Percentiles rank a stretch among this genome's conserved stretches.
These are phyloP conservation scores for Alectoria sarmentosa DNA, from an alignment of 495 filamentous ascomycete species.

Conservation along the genomic window DNA sequence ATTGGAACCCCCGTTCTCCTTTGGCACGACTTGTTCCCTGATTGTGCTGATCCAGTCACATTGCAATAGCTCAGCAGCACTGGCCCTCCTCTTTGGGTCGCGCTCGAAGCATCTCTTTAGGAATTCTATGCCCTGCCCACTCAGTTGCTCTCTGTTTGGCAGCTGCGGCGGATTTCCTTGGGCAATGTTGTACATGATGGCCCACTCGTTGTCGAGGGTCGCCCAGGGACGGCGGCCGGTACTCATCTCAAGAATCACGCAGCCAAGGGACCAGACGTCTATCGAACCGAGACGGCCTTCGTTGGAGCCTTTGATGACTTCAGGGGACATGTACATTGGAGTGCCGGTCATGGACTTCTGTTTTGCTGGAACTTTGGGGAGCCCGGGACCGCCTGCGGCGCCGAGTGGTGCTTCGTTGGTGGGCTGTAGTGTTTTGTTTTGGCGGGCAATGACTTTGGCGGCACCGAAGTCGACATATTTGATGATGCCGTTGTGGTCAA, in stretches of 20 bases:
- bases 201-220: constrained; percentile 98
- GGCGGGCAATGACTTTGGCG: constrained; percentile 91
- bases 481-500: constrained; percentile 96
- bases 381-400: constrained; percentile 35
- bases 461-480: constrained; percentile 99
- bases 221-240: constrained; percentile 94
- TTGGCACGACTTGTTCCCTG: constrained; percentile 47
- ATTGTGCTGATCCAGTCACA: constrained; percentile 89
- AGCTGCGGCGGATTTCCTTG: constrained; percentile 88
- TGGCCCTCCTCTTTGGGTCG: constrained; percentile 71
- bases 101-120: constrained; percentile 78
- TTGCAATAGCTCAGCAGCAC: constrained; percentile 83
- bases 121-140: constrained; percentile 79
- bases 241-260: constrained; percentile 96
- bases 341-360: constrained; percentile 95
- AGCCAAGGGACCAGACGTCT: constrained; percentile 95
- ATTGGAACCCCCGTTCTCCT: constrained; percentile 32
- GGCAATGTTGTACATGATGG: constrained; percentile 99
- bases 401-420: constrained; percentile 37
- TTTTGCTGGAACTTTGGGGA: constrained; percentile 43
- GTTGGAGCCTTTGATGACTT: constrained; percentile 86
- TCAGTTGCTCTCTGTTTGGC: constrained; percentile 75
- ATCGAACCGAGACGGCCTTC: constrained; percentile 73
- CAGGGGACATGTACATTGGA: constrained; percentile 99
- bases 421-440: constrained; percentile 78